phyloP scores from a whole-genome alignment of 2,329 filamentous ascomycete genomes.

The Chaetothyriales sp. region DNA sequence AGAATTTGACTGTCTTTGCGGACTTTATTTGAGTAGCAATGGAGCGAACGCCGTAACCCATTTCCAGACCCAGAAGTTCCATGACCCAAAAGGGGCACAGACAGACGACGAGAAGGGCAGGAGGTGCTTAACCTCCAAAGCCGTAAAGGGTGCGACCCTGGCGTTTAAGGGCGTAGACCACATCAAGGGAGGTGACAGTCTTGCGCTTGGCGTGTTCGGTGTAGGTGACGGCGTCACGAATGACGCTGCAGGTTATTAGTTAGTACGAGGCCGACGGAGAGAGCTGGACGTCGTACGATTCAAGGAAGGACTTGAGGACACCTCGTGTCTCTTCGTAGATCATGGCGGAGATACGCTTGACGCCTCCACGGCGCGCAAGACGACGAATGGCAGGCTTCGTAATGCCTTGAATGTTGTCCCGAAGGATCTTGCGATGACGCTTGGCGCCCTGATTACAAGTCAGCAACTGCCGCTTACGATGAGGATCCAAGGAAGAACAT shows the following conservation, averaged over 20 bases:
- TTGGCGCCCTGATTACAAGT: slow-evolving; percentile 29
- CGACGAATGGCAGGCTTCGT: slow-evolving; percentile 42
- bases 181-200: slow-evolving; percentile 59
- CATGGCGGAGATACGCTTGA: slow-evolving; percentile 98
- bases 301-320: slow-evolving; percentile 66
- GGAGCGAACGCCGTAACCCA: slow-evolving; percentile 8
- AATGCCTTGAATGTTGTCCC: slow-evolving; percentile 44
- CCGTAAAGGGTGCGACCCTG: slow-evolving; percentile 63
- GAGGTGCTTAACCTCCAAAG: slow-evolving; percentile 54
- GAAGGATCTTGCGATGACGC: slow-evolving; percentile 42
- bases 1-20: neutral
- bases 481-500: neutral
- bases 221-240: slow-evolving; percentile 65
- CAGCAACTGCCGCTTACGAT: neutral
- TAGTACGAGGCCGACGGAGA: slow-evolving; percentile 13
- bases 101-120: slow-evolving; percentile 1
- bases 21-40: neutral
- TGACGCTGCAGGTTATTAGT: slow-evolving; percentile 33
- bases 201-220: slow-evolving; percentile 71
- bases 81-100: slow-evolving; percentile 8
- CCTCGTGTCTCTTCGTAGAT: slow-evolving; percentile 68
- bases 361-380: slow-evolving; percentile 64
- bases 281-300: slow-evolving; percentile 23
- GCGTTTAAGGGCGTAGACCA: slow-evolving; percentile 55
- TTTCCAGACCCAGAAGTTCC: slow-evolving; percentile 13